Percentiles rank a stretch among this genome's conserved stretches.
Conservation (phyloP, 1,139 yeast genomes). For the Tardiomyces depauwii region DNA sequence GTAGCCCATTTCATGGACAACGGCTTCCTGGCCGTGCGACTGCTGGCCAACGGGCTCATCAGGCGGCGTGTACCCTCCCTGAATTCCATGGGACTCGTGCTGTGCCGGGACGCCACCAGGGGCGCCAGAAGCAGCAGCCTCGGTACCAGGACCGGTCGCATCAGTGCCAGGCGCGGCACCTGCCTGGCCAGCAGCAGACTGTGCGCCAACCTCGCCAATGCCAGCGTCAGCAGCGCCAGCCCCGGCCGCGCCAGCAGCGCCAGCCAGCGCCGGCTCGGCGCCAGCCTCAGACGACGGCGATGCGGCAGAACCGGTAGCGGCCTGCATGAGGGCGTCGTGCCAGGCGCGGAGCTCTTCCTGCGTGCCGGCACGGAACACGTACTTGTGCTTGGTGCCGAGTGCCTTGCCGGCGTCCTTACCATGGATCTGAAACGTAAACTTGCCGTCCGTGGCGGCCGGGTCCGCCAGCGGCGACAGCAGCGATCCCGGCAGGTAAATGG, state of each 20-base stretch:
- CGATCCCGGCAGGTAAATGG: conserved; percentile 36
- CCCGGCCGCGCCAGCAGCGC: neutral
- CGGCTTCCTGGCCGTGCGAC: too few species aligned
- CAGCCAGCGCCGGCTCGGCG: neutral
- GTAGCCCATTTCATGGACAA: too few species aligned
- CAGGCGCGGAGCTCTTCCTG: conserved; percentile 35
- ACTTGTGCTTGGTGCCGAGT: conserved; percentile 28
- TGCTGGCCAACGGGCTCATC: too few species aligned
- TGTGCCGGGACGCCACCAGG: too few species aligned
- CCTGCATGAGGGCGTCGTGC: conserved; percentile 29
- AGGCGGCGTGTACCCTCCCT: too few species aligned
- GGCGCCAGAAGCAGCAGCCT: too few species aligned
- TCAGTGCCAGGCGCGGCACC: conserved; percentile 4
- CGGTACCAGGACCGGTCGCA: conserved; percentile 28
- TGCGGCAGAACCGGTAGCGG: conserved; percentile 1
- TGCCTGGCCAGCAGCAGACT: conserved; percentile 4
- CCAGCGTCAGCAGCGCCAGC: conserved; percentile 1
- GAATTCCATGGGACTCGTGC: too few species aligned
- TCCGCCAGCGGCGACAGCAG: conserved; percentile 26
- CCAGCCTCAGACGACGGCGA: conserved; percentile 2
- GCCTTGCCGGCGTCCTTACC: conserved; percentile 34
- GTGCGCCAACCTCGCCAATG: conserved; percentile 3
- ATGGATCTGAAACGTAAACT: conserved; percentile 31
- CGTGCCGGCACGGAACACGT: conserved; percentile 33
- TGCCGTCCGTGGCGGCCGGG: conserved; percentile 21